Evolutionary conservation across 768 basidiomycete genomes (phyloP).

Genomic region (Lentinus brumalis): DNA sequence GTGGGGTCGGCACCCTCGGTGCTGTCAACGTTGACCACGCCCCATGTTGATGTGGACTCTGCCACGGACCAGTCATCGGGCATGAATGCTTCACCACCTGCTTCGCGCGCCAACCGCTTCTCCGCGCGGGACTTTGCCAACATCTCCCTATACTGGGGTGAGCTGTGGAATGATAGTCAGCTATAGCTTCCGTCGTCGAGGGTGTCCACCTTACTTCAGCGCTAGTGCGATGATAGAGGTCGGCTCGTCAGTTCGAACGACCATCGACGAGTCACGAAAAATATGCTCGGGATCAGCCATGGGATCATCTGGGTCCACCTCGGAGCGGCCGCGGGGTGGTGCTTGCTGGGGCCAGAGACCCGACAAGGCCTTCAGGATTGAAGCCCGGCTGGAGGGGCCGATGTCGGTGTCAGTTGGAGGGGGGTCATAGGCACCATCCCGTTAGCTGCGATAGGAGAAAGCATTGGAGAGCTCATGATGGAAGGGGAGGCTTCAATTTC

Average conservation of each 20-base stretch:
- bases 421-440: constrained; percentile 22
- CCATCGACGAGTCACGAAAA: constrained; percentile 92
- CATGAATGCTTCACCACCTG: constrained; percentile 84
- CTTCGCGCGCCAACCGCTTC: constrained; percentile 64
- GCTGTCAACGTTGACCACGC: constrained; percentile 83
- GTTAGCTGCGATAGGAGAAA: constrained; percentile 22
- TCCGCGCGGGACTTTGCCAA: constrained; percentile 75
- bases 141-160: constrained; percentile 82
- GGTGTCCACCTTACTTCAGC: constrained; percentile 60
- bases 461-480: constrained; percentile 57
- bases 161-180: constrained; percentile 46
- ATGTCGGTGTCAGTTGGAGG: constrained; percentile 54
- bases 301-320: constrained; percentile 63
- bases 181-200: background rate
- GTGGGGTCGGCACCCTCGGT: constrained; percentile 67
- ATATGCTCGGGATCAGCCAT: constrained; percentile 87
- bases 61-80: constrained; percentile 83
- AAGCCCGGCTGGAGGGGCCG: constrained; percentile 54
- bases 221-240: constrained; percentile 97
- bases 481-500: constrained; percentile 33
- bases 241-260: constrained; percentile 94
- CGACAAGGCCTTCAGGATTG: constrained; percentile 81
- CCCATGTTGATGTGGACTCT: constrained; percentile 90
- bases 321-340: constrained; percentile 52
- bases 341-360: constrained; percentile 75